A percentile compares a stretch with the other conserved stretches of the same genome.
These are phyloP conservation scores for Fusarium sp. DNA, from an alignment of 2,329 filamentous ascomycete species.

Conservation along the genomic window DNA sequence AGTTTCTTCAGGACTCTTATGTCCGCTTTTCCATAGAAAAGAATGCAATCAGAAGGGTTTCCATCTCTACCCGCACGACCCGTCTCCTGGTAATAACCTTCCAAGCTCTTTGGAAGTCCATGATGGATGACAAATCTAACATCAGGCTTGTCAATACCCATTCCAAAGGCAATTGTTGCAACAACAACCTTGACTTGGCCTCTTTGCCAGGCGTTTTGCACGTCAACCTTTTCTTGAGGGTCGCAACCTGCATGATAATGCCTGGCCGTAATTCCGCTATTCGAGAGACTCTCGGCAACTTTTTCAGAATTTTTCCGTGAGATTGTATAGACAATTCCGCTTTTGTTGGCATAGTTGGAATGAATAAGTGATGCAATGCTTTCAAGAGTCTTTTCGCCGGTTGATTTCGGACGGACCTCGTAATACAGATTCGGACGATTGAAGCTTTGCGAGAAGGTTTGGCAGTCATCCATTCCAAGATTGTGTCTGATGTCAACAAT, in stretches of 20 bases:
- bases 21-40: conserved; percentile 88
- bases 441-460: conserved; percentile 91
- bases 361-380: conserved; percentile 76
- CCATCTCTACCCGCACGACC: conserved; percentile 94
- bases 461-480: conserved; percentile 81
- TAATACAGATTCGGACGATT: conserved; percentile 96
- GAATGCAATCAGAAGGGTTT: conserved; percentile 84
- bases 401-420: conserved; percentile 79
- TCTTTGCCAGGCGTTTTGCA: conserved; percentile 86
- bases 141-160: conserved; percentile 99
- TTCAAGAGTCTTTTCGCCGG: conserved; percentile 57
- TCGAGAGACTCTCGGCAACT: conserved; percentile 76
- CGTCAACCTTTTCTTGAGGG: conserved; percentile 71
- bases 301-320: conserved; percentile 85
- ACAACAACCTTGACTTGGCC: conserved; percentile 89
- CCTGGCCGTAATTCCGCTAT: conserved; percentile 75
- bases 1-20: conserved; percentile 78
- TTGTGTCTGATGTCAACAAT: conserved; percentile 93
- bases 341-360: conserved; percentile 74
- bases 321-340: conserved; percentile 93
- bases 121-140: conserved; percentile 97
- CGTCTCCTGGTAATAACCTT: conserved; percentile 98
- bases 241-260: conserved; percentile 89
- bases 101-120: conserved; percentile 90
- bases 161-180: conserved; percentile 97